Conservation (phyloP, 1,139 yeast species). For the Debaryomyces coudertii region DNA sequence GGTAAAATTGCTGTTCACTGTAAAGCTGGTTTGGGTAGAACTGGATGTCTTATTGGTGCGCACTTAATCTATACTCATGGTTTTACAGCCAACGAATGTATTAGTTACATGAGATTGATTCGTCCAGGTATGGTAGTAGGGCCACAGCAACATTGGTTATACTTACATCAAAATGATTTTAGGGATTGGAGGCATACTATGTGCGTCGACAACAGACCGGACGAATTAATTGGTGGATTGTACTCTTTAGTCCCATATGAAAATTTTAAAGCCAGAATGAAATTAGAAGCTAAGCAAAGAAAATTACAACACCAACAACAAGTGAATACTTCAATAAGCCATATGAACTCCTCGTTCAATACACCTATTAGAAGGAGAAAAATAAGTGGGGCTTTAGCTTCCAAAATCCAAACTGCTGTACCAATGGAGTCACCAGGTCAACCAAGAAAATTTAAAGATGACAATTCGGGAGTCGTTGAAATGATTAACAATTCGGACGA, state of each 20-base stretch:
- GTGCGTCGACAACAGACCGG: slow-evolving; percentile 75
- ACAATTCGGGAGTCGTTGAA: slow-evolving; percentile 30
- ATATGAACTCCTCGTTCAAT: slow-evolving; percentile 52
- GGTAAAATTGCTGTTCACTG: slow-evolving; percentile 98
- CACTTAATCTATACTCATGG: slow-evolving; percentile 95
- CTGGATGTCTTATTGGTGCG: slow-evolving; percentile 97
- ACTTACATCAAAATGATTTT: slow-evolving; percentile 92
- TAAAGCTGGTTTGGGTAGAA: slow-evolving; percentile 96
- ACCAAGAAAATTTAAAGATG: slow-evolving; percentile 71
- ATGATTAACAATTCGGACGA: slow-evolving; percentile 46
- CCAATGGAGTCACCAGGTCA: slow-evolving; percentile 96
- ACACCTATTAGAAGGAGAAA: slow-evolving; percentile 78
- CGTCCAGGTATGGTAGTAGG: slow-evolving; percentile 99
- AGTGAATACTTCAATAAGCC: slow-evolving; percentile 33
- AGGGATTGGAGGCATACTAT: slow-evolving; percentile 95
- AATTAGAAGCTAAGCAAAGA: slow-evolving; percentile 49
- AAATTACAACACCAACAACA: slow-evolving; percentile 38
- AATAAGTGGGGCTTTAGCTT: slow-evolving; percentile 69
- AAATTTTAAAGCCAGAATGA: slow-evolving; percentile 51
- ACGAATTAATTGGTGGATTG: slow-evolving; percentile 75
- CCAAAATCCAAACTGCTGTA: slow-evolving; percentile 72
- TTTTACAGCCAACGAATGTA: slow-evolving; percentile 95
- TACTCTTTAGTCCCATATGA: slow-evolving; percentile 69
- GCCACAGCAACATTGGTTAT: slow-evolving; percentile 98
- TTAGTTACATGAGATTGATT: slow-evolving; percentile 92